These are phyloP conservation scores for Bombardia bombarda DNA, from an alignment of 495 filamentous ascomycete genomes.

Conservation along the genomic window DNA sequence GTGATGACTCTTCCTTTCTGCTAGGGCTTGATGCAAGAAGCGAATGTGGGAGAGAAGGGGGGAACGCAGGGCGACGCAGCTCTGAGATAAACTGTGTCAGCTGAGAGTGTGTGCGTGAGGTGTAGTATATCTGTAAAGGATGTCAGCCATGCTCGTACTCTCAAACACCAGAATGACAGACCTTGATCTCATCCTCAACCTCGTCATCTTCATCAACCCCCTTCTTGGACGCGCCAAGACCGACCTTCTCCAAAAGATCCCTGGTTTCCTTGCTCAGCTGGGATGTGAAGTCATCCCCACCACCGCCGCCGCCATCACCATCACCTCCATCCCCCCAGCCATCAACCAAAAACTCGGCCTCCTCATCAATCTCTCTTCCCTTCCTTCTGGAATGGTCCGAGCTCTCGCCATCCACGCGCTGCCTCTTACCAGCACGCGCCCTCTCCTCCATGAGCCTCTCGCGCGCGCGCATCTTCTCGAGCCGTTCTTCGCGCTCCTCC, in stretches of 20 bases:
- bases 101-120: constrained; percentile 92
- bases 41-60: constrained; percentile 42
- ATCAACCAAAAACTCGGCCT: constrained; percentile 66
- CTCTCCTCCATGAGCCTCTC: constrained; percentile 54
- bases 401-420: constrained; percentile 13
- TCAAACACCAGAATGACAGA: constrained; percentile 15
- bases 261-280: constrained; percentile 55
- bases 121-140: constrained; percentile 65
- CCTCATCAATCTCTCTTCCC: constrained; percentile 42
- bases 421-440: constrained; percentile 25
- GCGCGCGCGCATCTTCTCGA: constrained; percentile 59
- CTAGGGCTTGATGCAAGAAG: constrained; percentile 4
- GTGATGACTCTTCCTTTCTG: constrained; percentile 15
- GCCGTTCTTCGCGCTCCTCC: constrained; percentile 60
- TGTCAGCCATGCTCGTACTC: constrained; percentile 2
- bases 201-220: constrained; percentile 38
- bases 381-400: constrained; percentile 18
- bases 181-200: constrained; percentile 55
- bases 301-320: constrained; percentile 40
- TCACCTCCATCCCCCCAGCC: constrained; percentile 80
- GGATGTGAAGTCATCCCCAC: constrained; percentile 18
- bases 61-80: constrained; percentile 71
- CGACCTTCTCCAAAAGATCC: constrained; percentile 53
- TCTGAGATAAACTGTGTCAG: constrained; percentile 90
- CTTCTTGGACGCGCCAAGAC: constrained; percentile 20